phyloP scores from a whole-genome alignment of 1,139 yeast species.

The Hyphopichia burtonii region DNA sequence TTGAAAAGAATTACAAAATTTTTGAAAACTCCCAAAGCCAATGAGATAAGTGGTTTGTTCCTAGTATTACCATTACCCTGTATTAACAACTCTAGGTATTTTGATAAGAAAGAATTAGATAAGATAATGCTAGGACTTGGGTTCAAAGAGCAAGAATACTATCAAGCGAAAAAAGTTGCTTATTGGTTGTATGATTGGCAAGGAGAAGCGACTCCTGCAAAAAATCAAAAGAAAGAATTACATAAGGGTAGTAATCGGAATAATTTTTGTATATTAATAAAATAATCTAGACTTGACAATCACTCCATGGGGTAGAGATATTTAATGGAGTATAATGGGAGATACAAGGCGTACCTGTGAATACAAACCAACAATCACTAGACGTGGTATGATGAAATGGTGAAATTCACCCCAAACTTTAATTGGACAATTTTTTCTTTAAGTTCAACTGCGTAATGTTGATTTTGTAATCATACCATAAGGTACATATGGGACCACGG shows the following conservation, averaged over 20 bases:
- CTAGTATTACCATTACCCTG: slow-evolving; percentile 90
- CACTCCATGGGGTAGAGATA: too few relatives aligned
- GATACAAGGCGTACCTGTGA: too few relatives aligned
- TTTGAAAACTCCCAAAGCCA: slow-evolving; percentile 33
- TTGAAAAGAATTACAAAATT: slow-evolving; percentile 58
- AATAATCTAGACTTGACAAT: too few relatives aligned
- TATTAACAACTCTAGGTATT: slow-evolving; percentile 75
- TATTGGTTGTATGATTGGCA: slow-evolving; percentile 67
- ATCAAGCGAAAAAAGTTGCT: slow-evolving; percentile 72
- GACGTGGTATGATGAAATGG: too few relatives aligned
- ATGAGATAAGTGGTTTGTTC: slow-evolving; percentile 46
- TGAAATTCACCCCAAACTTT: too few relatives aligned
- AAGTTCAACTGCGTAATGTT: too few relatives aligned
- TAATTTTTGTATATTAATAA: slow-evolving; percentile 2
- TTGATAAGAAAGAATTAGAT: slow-evolving; percentile 44
- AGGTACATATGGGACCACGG: too few relatives aligned
- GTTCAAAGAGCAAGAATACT: slow-evolving; percentile 43
- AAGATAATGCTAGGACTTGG: slow-evolving; percentile 61
- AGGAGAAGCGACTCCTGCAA: slow-evolving; percentile 16
- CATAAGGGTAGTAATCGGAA: slow-evolving; percentile 2
- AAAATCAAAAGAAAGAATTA: neutral
- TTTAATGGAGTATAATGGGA: too few relatives aligned
- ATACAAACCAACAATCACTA: too few relatives aligned
- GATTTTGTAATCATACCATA: too few relatives aligned
- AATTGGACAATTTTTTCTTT: too few relatives aligned